Percentiles rank a stretch among this genome's conserved stretches.
phyloP scores from a whole-genome alignment of 345 rosid species.

The Moringa oleifera region DNA sequence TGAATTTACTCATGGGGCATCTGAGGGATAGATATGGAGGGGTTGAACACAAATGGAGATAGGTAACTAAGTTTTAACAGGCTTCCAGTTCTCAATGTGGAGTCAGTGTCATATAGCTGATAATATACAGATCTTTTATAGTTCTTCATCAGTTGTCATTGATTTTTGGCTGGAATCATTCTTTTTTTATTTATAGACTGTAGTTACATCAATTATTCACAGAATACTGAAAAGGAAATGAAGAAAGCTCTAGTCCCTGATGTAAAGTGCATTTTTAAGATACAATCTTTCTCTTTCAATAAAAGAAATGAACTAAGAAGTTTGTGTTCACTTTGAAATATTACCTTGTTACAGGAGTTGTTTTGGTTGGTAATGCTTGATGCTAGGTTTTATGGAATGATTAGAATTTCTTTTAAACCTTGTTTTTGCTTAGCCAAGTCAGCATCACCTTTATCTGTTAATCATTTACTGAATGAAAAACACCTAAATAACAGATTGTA shows the following conservation, averaged over 20 bases:
- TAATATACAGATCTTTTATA: constrained; percentile 9
- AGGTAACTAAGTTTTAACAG: not conserved
- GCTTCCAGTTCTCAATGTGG: not conserved
- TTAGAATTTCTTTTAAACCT: no score
- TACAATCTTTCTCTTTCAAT: not conserved
- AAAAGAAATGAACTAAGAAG: not conserved
- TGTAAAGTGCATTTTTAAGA: not conserved
- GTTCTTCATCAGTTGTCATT: constrained; percentile 7
- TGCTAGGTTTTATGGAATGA: not conserved
- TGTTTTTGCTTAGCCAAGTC: not conserved
- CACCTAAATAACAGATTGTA: not conserved
- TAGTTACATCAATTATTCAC: no score
- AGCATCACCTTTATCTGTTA: not conserved
- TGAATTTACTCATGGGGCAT: constrained; percentile 23
- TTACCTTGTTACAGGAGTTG: not conserved
- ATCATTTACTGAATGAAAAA: not conserved
- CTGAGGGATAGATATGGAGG: constrained; percentile 3
- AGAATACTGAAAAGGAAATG: not conserved
- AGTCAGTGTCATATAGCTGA: constrained; percentile 13
- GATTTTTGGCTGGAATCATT: not conserved
- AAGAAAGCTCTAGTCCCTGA: not conserved
- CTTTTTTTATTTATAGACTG: not conserved
- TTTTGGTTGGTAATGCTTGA: not conserved
- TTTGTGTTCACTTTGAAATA: not conserved
- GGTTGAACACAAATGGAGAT: not conserved